Conservation (phyloP, 2,329 filamentous ascomycete genomes). For the Xylariomycetidae sp. region DNA sequence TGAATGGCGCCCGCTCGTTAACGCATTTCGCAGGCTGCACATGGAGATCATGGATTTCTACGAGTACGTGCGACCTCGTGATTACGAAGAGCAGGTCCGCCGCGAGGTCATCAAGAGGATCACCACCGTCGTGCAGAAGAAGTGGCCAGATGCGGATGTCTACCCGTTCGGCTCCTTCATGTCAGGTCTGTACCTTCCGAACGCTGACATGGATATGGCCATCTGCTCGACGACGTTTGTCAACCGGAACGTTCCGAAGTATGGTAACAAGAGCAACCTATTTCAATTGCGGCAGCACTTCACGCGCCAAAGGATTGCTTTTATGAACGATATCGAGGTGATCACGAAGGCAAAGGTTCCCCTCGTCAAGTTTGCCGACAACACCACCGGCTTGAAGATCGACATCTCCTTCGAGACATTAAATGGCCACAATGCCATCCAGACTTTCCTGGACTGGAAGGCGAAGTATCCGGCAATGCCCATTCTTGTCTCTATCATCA, state of each 20-base stretch:
- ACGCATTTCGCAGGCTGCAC: constrained; percentile 61
- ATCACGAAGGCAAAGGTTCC: constrained; percentile 80
- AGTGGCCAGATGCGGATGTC: constrained; percentile 59
- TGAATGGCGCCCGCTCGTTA: too few species aligned
- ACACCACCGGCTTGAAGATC: constrained; percentile 71
- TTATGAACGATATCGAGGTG: constrained; percentile 55
- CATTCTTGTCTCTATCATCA: constrained; percentile 78
- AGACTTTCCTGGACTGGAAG: constrained; percentile 80
- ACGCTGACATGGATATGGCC: constrained; percentile 92
- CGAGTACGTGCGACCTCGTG: constrained; percentile 70
- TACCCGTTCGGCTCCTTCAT: constrained; percentile 90
- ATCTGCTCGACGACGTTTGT: constrained; percentile 61
- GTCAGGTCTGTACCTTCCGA: constrained; percentile 65
- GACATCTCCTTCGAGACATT: constrained; percentile 95
- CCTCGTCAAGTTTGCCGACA: constrained; percentile 86
- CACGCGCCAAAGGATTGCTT: constrained; percentile 49
- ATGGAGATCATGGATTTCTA: constrained; percentile 90
- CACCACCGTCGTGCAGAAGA: constrained; percentile 50
- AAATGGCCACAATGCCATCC: constrained; percentile 73
- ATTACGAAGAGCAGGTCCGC: constrained; percentile 74
- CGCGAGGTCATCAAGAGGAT: constrained; percentile 68
- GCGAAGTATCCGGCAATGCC: constrained; percentile 77
- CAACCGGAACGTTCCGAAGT: constrained; percentile 43
- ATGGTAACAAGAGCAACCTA: constrained; percentile 51
- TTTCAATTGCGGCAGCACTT: constrained; percentile 61